These are phyloP conservation scores for Exsudoporus floridanus DNA, from an alignment of 1,284 basidiomycete species.

Conservation along the genomic window DNA sequence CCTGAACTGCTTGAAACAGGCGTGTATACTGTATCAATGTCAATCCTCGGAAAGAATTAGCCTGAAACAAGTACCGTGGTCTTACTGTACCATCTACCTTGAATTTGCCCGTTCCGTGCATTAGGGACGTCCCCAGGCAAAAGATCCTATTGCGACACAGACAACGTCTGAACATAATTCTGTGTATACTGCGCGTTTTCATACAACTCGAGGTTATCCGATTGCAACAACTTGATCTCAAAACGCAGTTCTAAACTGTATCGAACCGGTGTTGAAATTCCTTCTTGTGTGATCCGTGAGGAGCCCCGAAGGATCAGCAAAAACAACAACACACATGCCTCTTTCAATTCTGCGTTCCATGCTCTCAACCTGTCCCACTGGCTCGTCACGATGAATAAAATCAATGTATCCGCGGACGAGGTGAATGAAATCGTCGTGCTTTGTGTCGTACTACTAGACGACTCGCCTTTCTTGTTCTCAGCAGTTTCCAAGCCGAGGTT, in stretches of 20 bases:
- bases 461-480: constrained; percentile 22
- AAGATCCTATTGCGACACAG: constrained; percentile 66
- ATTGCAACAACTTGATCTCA: constrained; percentile 86
- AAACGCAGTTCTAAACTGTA: constrained; percentile 83
- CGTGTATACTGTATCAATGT: too few species aligned
- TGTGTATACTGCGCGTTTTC: constrained; percentile 98
- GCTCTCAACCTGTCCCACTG: constrained; percentile 95
- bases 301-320: too few species aligned
- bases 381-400: constrained; percentile 93
- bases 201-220: constrained; percentile 92
- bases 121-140: constrained; percentile 48
- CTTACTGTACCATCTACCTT: constrained; percentile 81
- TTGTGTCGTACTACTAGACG: constrained; percentile 39
- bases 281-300: constrained; percentile 37
- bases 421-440: constrained; percentile 67
- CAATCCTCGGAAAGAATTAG: too few species aligned
- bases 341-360: constrained; percentile 94
- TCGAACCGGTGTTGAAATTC: constrained; percentile 94
- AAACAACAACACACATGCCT: constrained; percentile 48
- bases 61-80: too few species aligned
- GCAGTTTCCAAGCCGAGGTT: constrained; percentile 30
- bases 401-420: constrained; percentile 82
- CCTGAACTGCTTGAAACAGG: too few species aligned
- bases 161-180: constrained; percentile 78
- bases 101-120: constrained; percentile 41